These are phyloP conservation scores for Fusarium pseudonygamai DNA, from an alignment of 2,329 filamentous ascomycete genomes.

Conservation along the genomic window DNA sequence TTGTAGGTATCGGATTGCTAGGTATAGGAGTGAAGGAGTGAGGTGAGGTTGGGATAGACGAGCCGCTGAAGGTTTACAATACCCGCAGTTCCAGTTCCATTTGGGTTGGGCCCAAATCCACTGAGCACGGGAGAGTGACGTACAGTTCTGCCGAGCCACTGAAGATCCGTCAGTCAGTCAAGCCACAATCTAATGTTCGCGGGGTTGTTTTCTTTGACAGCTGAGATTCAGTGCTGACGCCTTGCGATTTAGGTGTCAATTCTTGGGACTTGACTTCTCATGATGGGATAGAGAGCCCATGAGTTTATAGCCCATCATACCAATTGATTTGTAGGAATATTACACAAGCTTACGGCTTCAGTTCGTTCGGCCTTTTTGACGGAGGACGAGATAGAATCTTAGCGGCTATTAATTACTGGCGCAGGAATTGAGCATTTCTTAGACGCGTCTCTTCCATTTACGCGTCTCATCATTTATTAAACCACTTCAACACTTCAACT, in stretches of 20 bases:
- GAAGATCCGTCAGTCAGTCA: not conserved
- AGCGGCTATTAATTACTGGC: not conserved
- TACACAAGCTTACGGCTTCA: not conserved
- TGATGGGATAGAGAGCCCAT: not conserved
- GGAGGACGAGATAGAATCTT: not conserved
- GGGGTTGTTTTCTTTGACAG: conserved; percentile 16
- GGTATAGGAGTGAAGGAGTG: not conserved
- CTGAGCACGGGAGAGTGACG: conserved; percentile 29
- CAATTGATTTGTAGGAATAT: not conserved
- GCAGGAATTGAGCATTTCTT: conserved; percentile 8
- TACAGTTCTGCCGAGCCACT: conserved; percentile 28
- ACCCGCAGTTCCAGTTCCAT: conserved; percentile 2
- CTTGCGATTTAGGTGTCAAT: conserved; percentile 32
- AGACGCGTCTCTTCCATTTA: conserved; percentile 22
- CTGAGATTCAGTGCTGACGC: conserved; percentile 6
- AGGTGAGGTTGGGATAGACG: not conserved
- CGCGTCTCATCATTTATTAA: conserved; percentile 18
- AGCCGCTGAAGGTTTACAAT: conserved; percentile 7
- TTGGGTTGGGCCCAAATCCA: conserved; percentile 18
- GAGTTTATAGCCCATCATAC: not conserved
- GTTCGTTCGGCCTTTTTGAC: too few species aligned
- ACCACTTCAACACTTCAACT: not conserved
- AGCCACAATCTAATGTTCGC: conserved; percentile 29
- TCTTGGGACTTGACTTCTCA: not conserved
- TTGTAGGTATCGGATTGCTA: not conserved